Evolutionary conservation across 2,329 filamentous ascomycete species (phyloP).

Genomic region (Colletotrichum falcatum): DNA sequence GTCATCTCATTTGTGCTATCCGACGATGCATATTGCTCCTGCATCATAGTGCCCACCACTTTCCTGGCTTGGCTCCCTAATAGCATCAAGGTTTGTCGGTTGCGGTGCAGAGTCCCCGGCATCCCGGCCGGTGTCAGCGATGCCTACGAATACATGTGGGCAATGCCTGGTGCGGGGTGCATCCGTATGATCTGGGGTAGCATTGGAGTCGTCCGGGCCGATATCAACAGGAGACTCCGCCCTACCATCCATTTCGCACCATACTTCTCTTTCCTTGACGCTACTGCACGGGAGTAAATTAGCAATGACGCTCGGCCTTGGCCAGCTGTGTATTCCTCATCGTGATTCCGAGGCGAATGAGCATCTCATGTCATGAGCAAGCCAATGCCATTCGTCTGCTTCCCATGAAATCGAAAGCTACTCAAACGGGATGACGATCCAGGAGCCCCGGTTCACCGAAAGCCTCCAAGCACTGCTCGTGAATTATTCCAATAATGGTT

Average conservation of each 20-base stretch:
- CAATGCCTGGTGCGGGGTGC: slow-evolving; percentile 35
- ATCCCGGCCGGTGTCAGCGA: slow-evolving; percentile 30
- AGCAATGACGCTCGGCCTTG: slow-evolving; percentile 4
- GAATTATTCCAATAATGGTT: neutral
- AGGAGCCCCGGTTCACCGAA: neutral
- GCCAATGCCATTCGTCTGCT: neutral
- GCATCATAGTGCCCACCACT: slow-evolving; percentile 29
- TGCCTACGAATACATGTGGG: slow-evolving; percentile 17
- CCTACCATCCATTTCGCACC: slow-evolving; percentile 26
- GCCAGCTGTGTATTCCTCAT: slow-evolving; percentile 7
- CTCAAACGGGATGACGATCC: neutral
- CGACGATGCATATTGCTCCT: slow-evolving; percentile 26
- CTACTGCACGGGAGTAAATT: slow-evolving; percentile 26
- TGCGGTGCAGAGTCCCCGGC: slow-evolving; percentile 32
- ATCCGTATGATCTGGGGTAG: slow-evolving; percentile 40
- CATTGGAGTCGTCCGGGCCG: slow-evolving; percentile 35
- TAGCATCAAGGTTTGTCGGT: slow-evolving; percentile 38
- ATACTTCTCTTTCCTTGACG: slow-evolving; percentile 16
- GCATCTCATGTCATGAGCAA: neutral
- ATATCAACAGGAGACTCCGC: slow-evolving; percentile 42
- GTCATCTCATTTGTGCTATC: slow-evolving; percentile 18
- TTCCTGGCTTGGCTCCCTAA: neutral
- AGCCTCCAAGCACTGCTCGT: neutral
- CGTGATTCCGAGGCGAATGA: slow-evolving; percentile 20
- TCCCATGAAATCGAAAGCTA: neutral